Percentiles rank a stretch among this genome's conserved stretches.
phyloP scores from a whole-genome alignment of 495 filamentous ascomycete genomes.

The Beverwykella pulmonaria region DNA sequence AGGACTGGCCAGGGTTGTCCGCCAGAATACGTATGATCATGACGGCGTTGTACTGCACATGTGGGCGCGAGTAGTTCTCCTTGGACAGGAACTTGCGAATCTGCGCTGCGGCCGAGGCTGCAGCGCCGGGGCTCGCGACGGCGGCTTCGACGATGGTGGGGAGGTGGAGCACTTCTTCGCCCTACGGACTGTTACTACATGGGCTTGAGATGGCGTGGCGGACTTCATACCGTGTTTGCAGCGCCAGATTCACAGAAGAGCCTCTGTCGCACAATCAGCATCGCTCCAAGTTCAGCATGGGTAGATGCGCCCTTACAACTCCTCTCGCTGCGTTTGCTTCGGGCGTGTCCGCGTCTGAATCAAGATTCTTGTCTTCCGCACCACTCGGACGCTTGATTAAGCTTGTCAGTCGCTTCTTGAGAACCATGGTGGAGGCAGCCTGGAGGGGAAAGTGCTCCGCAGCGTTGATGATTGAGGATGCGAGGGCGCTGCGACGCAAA shows the following conservation, averaged over 20 bases:
- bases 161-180: conserved; percentile 90
- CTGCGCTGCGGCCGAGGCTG: conserved; percentile 70
- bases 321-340: conserved; percentile 61
- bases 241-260: conserved; percentile 80
- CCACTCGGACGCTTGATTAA: conserved; percentile 27
- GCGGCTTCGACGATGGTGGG: conserved; percentile 92
- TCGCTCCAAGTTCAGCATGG: neutral
- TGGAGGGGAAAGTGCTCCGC: neutral
- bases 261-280: conserved; percentile 45
- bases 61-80: conserved; percentile 63
- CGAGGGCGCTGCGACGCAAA: no score
- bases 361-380: conserved; percentile 22
- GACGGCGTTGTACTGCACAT: conserved; percentile 90
- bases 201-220: neutral
- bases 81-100: conserved; percentile 81
- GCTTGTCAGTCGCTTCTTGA: conserved; percentile 35
- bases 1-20: conserved; percentile 88
- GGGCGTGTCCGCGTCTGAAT: conserved; percentile 45
- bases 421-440: conserved; percentile 26
- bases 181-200: conserved; percentile 48
- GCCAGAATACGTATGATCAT: conserved; percentile 92
- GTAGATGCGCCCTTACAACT: conserved; percentile 49
- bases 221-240: conserved; percentile 60
- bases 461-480: neutral
- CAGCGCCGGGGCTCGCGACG: conserved; percentile 86